phyloP scores from a whole-genome alignment of 108 stramenopile species.

The Aurantiochytrium sp. region DNA sequence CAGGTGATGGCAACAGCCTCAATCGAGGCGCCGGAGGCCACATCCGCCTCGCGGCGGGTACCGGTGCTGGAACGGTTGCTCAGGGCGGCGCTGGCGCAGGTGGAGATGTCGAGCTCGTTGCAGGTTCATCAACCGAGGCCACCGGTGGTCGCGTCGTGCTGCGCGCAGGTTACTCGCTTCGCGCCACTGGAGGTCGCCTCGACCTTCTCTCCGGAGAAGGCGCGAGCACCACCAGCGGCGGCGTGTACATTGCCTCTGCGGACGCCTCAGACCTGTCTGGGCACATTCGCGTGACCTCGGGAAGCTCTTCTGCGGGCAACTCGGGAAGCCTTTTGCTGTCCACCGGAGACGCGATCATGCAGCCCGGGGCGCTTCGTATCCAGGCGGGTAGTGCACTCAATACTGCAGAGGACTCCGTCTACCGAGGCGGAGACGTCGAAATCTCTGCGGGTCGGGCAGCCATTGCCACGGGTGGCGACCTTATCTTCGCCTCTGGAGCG shows the following conservation, averaged over 20 bases:
- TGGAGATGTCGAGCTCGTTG: slow-evolving; percentile 29
- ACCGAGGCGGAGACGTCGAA: background rate
- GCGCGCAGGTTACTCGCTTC: background rate
- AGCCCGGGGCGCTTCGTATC: background rate
- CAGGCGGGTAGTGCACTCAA: background rate
- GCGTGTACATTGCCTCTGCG: slow-evolving; percentile 23
- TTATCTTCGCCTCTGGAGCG: background rate
- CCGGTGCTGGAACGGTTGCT: slow-evolving; percentile 29
- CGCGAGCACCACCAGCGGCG: background rate
- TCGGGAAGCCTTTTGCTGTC: background rate
- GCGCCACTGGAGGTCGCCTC: slow-evolving; percentile 11
- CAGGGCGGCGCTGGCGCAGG: slow-evolving; percentile 43
- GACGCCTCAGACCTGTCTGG: slow-evolving; percentile 22
- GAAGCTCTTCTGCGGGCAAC: background rate
- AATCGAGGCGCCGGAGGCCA: slow-evolving; percentile 43
- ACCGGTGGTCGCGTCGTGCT: slow-evolving; percentile 25
- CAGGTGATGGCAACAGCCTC: slow-evolving; percentile 36
- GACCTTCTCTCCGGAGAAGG: background rate
- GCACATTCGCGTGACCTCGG: slow-evolving; percentile 22
- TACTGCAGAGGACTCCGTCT: background rate
- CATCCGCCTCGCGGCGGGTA: slow-evolving; percentile 28
- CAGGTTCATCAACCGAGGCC: slow-evolving; percentile 32
- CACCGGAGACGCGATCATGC: background rate
- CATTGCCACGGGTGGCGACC: background rate
- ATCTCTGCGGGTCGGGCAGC: background rate